Conservation (phyloP, 1,284 basidiomycete species). For the Malassezia pachydermatis region DNA sequence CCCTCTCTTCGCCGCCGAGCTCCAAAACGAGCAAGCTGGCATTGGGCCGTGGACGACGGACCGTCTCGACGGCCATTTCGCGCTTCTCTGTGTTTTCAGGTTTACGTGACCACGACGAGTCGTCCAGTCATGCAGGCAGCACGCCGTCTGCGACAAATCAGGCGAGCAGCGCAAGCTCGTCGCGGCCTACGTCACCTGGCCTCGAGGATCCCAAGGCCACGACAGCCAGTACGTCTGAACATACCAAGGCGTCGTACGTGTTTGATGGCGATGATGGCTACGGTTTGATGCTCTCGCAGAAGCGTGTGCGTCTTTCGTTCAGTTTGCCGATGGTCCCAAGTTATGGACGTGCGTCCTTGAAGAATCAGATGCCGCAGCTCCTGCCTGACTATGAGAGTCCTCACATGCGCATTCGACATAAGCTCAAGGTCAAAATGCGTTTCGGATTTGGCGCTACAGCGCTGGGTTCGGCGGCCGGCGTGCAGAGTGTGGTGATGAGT, state of each 20-base stretch:
- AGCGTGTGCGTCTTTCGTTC: conserved; percentile 43
- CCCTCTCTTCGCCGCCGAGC: too few species aligned
- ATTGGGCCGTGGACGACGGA: neutral
- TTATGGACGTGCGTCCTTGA: conserved; percentile 19
- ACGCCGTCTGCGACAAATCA: too few species aligned
- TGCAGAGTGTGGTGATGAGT: conserved; percentile 44
- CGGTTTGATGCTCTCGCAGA: conserved; percentile 36
- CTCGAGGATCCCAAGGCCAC: too few species aligned
- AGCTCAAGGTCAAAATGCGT: conserved; percentile 46
- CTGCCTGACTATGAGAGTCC: conserved; percentile 45
- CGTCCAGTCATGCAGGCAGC: too few species aligned
- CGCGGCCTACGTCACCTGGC: too few species aligned
- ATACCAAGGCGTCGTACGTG: conserved; percentile 36
- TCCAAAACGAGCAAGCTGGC: neutral
- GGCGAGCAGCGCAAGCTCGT: too few species aligned
- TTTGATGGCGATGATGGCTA: conserved; percentile 41
- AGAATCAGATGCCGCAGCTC: conserved; percentile 27
- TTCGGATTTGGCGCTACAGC: conserved; percentile 34
- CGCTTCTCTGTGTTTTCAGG: conserved; percentile 39
- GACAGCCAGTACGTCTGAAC: conserved; percentile 2
- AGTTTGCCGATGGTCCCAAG: conserved; percentile 39
- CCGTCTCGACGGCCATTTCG: conserved; percentile 23
- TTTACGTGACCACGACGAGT: conserved; percentile 13
- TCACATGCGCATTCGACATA: conserved; percentile 41
- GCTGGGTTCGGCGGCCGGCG: conserved; percentile 25